Base-by-base conservation (phyloP, 169 alveolate species). In the Plasmodium vivax region DNA sequence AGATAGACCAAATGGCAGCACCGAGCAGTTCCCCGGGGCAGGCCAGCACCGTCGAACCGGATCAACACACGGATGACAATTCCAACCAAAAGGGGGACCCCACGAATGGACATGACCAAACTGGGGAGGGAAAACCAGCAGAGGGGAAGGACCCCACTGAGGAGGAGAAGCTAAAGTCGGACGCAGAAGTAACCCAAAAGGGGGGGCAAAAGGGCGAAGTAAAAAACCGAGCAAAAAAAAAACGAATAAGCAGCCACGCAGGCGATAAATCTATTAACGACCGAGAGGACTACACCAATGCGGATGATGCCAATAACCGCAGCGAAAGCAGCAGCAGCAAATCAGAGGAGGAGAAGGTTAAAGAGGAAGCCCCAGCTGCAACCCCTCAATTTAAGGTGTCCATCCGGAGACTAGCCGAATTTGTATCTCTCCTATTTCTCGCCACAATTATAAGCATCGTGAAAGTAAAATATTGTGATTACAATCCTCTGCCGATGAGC, bases 381-480 rank as follows among this genome's bases (percentile, higher is more conserved):
- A 41, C 16, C n/a, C 38, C 77, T 12, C 32, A 43, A 62, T 45
- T 45, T 38, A 85, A 73, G 34, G 19, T 85, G 38, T 43, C 56
- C 43, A 30, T 36, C 4, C 10, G n/a, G 34, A 75, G 79, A 85
- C 34, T 45, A 2, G n/a, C 58, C 19, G 82, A 87, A 19, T 87
- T 87, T 38, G 41, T 14, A 36, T 8, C 82, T 41, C 71, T 87
- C 38, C 54, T 87, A 87, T 77, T 87, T 75, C 14, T 45, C 30
- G 62, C 87, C 14, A 10, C 81, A 19, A 1, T 75, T 9, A 6
- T 87, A 27, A 87, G 93, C 51, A 32, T 87, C 43, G 56, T 87
- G 30, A 87, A 87, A 77, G 27, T 75, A 38, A 47, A 87, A 51
- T 77, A 75, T 87, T 71, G 77, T 41, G 56, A 87, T 9, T 51